phyloP scores from a whole-genome alignment of 345 rosid genomes.

The Odontarrhena argentea region DNA sequence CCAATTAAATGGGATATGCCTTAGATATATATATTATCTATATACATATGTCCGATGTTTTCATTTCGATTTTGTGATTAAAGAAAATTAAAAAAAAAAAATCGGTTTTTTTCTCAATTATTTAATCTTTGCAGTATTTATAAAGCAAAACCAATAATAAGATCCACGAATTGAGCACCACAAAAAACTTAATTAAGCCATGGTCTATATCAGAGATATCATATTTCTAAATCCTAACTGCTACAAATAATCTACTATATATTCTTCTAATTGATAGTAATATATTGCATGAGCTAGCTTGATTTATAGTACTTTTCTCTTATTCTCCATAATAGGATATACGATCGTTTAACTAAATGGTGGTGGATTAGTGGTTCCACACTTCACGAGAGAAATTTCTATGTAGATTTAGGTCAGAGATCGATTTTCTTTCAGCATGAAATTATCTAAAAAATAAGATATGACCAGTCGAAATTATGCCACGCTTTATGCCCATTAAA shows the following conservation, averaged over 20 bases:
- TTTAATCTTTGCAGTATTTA: background rate
- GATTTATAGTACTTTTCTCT: background rate
- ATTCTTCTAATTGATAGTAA: background rate
- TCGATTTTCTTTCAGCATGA: too few relatives aligned
- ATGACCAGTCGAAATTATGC: too few relatives aligned
- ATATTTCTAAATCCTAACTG: slow-evolving; percentile 4
- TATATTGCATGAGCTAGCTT: background rate
- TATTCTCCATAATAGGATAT: too few relatives aligned
- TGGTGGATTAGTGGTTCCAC: too few relatives aligned
- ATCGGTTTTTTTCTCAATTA: background rate
- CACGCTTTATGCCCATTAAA: too few relatives aligned
- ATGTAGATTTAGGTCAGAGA: too few relatives aligned
- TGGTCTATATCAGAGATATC: slow-evolving; percentile 7
- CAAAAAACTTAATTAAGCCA: slow-evolving; percentile 1
- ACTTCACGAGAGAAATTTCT: too few relatives aligned
- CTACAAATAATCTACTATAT: background rate
- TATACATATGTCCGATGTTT: slow-evolving; percentile 18
- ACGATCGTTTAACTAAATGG: too few relatives aligned
- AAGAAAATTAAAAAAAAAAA: background rate
- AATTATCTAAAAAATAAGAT: too few relatives aligned
- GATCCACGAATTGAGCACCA: slow-evolving; percentile 22
- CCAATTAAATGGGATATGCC: slow-evolving; percentile 35
- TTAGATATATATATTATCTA: slow-evolving; percentile 14
- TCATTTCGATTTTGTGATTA: slow-evolving; percentile 2
- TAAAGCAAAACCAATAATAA: background rate